Conservation (phyloP, 768 basidiomycete species). For the Obba rivulosa region DNA sequence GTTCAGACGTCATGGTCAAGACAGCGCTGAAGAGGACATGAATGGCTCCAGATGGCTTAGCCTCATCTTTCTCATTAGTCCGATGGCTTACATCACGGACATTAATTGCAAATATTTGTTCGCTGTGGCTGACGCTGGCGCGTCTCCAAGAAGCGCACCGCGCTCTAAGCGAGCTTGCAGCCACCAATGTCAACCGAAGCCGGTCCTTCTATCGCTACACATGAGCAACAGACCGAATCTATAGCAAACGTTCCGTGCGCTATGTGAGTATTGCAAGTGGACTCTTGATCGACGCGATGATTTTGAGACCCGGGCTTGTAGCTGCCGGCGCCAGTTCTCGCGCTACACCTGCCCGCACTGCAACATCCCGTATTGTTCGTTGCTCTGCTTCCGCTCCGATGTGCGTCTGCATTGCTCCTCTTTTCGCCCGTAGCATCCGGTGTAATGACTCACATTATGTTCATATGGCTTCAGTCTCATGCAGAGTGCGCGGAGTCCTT, state of each 20-base stretch:
- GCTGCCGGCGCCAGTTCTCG: constrained; percentile 70
- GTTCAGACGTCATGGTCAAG: no score
- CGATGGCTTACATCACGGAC: no score
- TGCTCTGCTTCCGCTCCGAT: constrained; percentile 72
- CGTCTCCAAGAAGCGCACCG: no score
- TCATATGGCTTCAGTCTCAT: constrained; percentile 41
- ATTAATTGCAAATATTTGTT: no score
- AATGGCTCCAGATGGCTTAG: no score
- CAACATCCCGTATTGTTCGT: constrained; percentile 76
- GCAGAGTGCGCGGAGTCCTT: constrained; percentile 76
- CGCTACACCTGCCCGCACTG: constrained; percentile 81
- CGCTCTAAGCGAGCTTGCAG: no score
- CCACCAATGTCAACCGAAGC: neutral
- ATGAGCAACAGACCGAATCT: constrained; percentile 6
- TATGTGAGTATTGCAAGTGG: constrained; percentile 14
- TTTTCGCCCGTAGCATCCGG: neutral
- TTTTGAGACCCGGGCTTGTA: no score
- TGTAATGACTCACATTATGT: neutral
- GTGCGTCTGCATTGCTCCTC: constrained; percentile 30
- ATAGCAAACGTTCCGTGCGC: constrained; percentile 17
- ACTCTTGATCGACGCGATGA: no score
- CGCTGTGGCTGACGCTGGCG: no score
- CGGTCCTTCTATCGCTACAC: constrained; percentile 7
- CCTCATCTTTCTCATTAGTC: no score
- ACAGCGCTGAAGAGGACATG: no score